phyloP scores from a whole-genome alignment of 108 stramenopile species.

The Skeletonema menzelii region DNA sequence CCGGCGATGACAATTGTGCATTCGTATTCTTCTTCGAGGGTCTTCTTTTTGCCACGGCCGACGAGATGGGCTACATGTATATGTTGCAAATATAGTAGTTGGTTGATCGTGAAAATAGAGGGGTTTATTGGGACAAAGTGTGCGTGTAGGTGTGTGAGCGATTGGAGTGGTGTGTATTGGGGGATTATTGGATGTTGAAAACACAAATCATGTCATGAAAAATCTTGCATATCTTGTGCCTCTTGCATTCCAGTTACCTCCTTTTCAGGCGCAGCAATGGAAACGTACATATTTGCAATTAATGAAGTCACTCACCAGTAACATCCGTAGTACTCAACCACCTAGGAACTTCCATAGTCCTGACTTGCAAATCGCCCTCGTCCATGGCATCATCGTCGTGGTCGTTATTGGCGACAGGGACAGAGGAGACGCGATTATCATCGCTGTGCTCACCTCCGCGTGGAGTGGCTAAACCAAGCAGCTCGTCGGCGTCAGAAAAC shows the following conservation, averaged over 20 bases:
- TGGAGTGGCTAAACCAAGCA: not conserved
- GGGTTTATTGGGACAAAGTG: not conserved
- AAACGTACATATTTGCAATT: not conserved
- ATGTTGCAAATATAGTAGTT: not conserved
- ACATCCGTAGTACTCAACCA: constrained; percentile 42
- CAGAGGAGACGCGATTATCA: not conserved
- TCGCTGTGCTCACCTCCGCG: not conserved
- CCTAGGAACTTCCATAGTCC: constrained; percentile 38
- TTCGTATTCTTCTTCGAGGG: constrained; percentile 43
- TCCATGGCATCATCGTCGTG: constrained; percentile 3
- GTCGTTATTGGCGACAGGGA: not conserved
- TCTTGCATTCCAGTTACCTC: not conserved
- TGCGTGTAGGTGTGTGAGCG: not conserved
- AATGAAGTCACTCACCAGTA: constrained; percentile 23
- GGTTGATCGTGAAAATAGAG: not conserved
- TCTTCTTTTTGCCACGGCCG: constrained; percentile 18
- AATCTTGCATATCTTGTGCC: not conserved
- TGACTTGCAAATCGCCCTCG: constrained; percentile 5
- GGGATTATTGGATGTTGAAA: not conserved
- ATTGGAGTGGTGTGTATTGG: not conserved
- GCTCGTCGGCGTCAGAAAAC: not conserved
- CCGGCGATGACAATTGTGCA: constrained; percentile 37
- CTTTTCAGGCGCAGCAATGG: not conserved
- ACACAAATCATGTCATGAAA: not conserved
- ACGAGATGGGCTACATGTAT: constrained; percentile 17